Conservation (phyloP, 1,139 yeast species). For the Taiozyma sp. region DNA sequence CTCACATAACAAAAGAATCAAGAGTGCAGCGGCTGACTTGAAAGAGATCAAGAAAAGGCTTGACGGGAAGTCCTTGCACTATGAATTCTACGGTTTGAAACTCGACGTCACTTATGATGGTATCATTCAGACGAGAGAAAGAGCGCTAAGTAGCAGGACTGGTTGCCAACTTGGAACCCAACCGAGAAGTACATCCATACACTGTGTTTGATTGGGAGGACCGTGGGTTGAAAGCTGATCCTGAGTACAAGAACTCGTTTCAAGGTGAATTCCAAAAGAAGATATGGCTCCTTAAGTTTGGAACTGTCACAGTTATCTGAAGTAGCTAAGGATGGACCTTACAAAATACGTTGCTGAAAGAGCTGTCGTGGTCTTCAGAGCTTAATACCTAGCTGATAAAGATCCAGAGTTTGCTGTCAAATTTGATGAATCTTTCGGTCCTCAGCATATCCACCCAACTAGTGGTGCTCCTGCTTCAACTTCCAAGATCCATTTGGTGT, state of each 20-base stretch:
- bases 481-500: conserved; percentile 50
- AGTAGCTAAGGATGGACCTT: conserved; percentile 59
- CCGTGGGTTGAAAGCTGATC: conserved; percentile 23
- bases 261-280: conserved; percentile 5
- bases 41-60: neutral
- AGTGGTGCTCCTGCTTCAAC: conserved; percentile 60
- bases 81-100: neutral
- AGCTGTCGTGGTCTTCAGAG: conserved; percentile 62
- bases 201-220: conserved; percentile 12
- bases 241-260: conserved; percentile 19
- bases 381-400: conserved; percentile 53
- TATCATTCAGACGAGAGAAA: conserved; percentile 1
- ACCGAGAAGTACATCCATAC: conserved; percentile 29
- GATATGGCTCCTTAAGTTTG: conserved; percentile 47
- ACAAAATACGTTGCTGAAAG: conserved; percentile 62
- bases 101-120: conserved; percentile 5
- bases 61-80: neutral
- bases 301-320: conserved; percentile 51
- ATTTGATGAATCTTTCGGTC: conserved; percentile 59
- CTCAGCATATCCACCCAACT: conserved; percentile 69
- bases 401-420: conserved; percentile 50
- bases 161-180: conserved; percentile 6
- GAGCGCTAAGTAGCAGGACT: conserved; percentile 1
- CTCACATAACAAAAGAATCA: neutral
- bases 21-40: neutral